These are phyloP conservation scores for Xylariaceae sp. DNA, from an alignment of 2,329 filamentous ascomycete species.

Conservation along the genomic window DNA sequence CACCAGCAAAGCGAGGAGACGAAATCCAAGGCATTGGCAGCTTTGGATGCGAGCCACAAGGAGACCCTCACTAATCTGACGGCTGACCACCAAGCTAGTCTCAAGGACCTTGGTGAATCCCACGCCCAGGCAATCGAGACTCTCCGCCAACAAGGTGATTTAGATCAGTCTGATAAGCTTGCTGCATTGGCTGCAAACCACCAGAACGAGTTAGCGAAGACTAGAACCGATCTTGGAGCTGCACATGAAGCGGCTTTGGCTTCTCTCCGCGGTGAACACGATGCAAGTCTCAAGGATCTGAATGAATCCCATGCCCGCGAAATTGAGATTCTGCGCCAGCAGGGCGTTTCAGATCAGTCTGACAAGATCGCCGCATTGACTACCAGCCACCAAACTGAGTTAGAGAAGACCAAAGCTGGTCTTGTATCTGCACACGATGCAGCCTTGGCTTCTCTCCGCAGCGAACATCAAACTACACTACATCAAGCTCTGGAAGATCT, in stretches of 20 bases:
- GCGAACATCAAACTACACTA: constrained; percentile 21
- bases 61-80: neutral
- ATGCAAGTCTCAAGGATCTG: constrained; percentile 21
- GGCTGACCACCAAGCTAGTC: neutral
- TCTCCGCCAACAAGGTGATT: constrained; percentile 19
- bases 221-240: too few species aligned
- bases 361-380: constrained; percentile 17
- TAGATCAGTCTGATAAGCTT: constrained; percentile 21
- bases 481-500: constrained; percentile 15
- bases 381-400: constrained; percentile 7
- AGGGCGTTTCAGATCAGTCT: constrained; percentile 16
- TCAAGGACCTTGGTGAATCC: too few species aligned
- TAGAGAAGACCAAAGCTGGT: constrained; percentile 14
- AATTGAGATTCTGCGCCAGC: constrained; percentile 18
- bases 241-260: too few species aligned
- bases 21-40: neutral
- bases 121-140: constrained; percentile 24
- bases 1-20: constrained; percentile 15
- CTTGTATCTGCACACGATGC: constrained; percentile 22
- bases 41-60: neutral
- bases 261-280: too few species aligned
- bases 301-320: constrained; percentile 16
- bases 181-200: constrained; percentile 13
- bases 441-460: constrained; percentile 19
- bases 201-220: too few species aligned